These are phyloP conservation scores for Avicennia marina DNA, from an alignment of 257 asterid species.

Conservation along the genomic window DNA sequence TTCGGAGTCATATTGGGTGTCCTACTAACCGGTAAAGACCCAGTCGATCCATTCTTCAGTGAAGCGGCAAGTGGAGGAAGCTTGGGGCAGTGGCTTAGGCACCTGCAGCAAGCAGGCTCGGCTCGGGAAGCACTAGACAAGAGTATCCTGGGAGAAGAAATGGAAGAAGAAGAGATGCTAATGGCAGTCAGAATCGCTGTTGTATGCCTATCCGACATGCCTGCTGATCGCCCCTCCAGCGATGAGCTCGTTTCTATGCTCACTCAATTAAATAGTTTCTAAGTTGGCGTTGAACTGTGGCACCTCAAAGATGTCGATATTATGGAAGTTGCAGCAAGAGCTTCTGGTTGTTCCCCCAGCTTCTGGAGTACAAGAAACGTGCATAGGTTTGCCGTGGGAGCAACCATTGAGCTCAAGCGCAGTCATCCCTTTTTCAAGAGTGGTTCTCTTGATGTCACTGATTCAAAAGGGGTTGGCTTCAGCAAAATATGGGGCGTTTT, in stretches of 20 bases:
- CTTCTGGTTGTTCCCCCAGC: constrained; percentile 56
- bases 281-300: too few relatives aligned
- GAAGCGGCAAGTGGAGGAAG: constrained; percentile 62
- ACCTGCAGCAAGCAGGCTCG: constrained; percentile 77
- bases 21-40: constrained; percentile 73
- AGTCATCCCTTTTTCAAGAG: background rate
- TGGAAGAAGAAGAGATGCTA: constrained; percentile 85
- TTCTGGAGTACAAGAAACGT: constrained; percentile 10
- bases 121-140: constrained; percentile 74
- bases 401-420: constrained; percentile 38
- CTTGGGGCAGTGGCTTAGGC: constrained; percentile 79
- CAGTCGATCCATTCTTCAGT: constrained; percentile 58
- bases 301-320: too few relatives aligned
- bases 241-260: constrained; percentile 97
- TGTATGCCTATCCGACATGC: constrained; percentile 80
- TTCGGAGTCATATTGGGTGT: constrained; percentile 80
- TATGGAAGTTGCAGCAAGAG: constrained; percentile 13
- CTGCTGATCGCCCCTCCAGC: constrained; percentile 89
- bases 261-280: constrained; percentile 82
- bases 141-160: constrained; percentile 71
- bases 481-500: background rate
- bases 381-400: constrained; percentile 35
- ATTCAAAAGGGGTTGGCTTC: background rate
- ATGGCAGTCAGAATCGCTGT: constrained; percentile 87
- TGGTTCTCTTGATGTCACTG: background rate